phyloP scores from a whole-genome alignment of 2,329 filamentous ascomycete genomes.

The Penicillium sp. region DNA sequence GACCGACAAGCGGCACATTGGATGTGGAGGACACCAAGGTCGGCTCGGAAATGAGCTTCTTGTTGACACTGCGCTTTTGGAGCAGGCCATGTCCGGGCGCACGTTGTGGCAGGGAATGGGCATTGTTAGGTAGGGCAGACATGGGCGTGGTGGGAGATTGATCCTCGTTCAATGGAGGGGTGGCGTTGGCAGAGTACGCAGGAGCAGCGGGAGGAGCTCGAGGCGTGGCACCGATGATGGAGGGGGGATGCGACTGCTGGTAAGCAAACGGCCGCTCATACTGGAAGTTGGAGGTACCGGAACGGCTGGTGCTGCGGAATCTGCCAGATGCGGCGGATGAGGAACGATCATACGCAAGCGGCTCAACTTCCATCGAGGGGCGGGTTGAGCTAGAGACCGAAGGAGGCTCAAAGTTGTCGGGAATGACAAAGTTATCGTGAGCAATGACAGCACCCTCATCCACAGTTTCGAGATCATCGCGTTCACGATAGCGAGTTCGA shows the following conservation, averaged over 20 bases:
- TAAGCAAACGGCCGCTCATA: constrained; percentile 42
- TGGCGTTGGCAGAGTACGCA: constrained; percentile 57
- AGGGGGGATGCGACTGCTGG: constrained; percentile 34
- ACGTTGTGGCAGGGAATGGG: constrained; percentile 38
- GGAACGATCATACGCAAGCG: constrained; percentile 42
- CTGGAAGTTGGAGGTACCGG: constrained; percentile 43
- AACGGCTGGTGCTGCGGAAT: constrained; percentile 48
- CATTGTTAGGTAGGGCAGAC: constrained; percentile 26
- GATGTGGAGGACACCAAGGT: constrained; percentile 60
- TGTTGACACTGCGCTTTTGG: constrained; percentile 65
- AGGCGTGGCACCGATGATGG: constrained; percentile 49
- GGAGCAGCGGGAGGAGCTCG: constrained; percentile 55
- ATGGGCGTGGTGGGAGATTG: constrained; percentile 47
- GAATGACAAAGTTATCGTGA: constrained; percentile 35
- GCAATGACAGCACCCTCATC: constrained; percentile 50
- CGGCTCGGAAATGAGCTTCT: constrained; percentile 68
- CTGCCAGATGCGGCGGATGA: constrained; percentile 49
- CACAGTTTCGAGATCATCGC: constrained; percentile 61
- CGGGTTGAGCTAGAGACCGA: constrained; percentile 45
- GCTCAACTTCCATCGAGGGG: constrained; percentile 46
- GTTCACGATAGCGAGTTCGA: constrained; percentile 58
- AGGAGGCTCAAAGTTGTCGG: constrained; percentile 35
- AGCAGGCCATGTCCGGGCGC: constrained; percentile 38
- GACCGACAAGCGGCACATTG: constrained; percentile 63
- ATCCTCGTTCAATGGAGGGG: constrained; percentile 58